phyloP scores from a whole-genome alignment of 176 grass and related monocot species.

The Puya raimondii region DNA sequence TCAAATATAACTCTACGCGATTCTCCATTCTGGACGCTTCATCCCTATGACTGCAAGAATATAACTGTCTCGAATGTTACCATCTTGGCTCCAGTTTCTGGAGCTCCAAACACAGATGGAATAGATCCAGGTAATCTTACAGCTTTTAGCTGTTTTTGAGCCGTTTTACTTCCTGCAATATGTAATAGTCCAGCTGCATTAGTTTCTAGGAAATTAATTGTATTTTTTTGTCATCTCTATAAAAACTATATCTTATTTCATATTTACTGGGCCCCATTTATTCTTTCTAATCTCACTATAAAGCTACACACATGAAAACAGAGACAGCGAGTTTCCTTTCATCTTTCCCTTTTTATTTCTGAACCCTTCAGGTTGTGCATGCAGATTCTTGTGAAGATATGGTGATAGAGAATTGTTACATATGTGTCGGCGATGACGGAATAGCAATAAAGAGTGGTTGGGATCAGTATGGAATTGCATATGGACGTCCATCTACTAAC shows the following conservation, averaged over 20 bases:
- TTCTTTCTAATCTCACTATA: not conserved
- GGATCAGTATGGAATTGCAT: conserved; percentile 95
- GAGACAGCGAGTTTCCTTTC: not conserved
- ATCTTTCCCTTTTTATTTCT: not conserved
- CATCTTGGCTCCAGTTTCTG: conserved; percentile 74
- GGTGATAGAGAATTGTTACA: conserved; percentile 96
- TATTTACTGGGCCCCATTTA: not conserved
- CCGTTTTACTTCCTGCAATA: not conserved
- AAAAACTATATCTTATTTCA: not conserved
- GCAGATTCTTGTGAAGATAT: conserved; percentile 89
- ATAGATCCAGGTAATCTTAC: conserved; percentile 89
- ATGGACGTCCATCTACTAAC: conserved; percentile 65
- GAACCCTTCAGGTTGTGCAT: not conserved
- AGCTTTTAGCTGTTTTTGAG: not conserved
- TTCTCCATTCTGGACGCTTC: conserved; percentile 96
- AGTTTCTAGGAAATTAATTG: not conserved
- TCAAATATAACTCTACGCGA: conserved; percentile 65
- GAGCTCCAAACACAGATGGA: conserved; percentile 92
- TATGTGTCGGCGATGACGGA: conserved; percentile 85
- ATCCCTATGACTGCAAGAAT: conserved; percentile 96
- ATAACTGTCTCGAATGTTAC: conserved; percentile 80
- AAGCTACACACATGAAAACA: too few relatives aligned
- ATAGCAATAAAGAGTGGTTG: conserved; percentile 93
- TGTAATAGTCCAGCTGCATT: not conserved
- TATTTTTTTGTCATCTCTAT: not conserved